Percentiles rank a stretch among this genome's conserved stretches.
These are phyloP conservation scores for Eucalyptus regnans DNA, from an alignment of 345 rosid genomes.

Conservation along the genomic window DNA sequence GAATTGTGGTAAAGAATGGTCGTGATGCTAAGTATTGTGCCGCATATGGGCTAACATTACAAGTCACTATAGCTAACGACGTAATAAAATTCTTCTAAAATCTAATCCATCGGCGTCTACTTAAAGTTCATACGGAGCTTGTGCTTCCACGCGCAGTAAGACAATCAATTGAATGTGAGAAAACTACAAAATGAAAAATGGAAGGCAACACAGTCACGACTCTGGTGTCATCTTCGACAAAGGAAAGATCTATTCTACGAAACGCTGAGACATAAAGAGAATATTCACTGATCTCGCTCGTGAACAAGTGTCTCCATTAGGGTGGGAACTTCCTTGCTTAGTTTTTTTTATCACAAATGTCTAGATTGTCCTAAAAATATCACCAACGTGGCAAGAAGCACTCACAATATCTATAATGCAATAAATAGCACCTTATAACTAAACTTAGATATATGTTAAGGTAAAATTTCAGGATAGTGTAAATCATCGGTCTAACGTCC, in stretches of 20 bases:
- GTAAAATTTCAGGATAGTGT: not conserved
- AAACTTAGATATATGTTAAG: no score
- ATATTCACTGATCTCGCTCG: constrained; percentile 87
- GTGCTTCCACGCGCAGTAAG: not conserved
- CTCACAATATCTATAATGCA: not conserved
- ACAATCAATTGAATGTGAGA: not conserved
- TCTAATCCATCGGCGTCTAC: not conserved
- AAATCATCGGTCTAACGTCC: not conserved
- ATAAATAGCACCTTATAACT: constrained; percentile 17
- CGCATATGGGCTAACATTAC: not conserved
- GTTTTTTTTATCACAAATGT: constrained; percentile 76
- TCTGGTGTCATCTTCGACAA: not conserved
- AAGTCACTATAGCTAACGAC: not conserved
- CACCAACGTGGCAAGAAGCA: not conserved
- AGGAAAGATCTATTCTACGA: not conserved
- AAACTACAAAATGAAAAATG: not conserved
- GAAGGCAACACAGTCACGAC: not conserved
- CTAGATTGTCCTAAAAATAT: constrained; percentile 39
- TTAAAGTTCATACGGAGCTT: not conserved
- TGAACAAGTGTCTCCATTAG: constrained; percentile 89
- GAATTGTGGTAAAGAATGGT: not conserved
- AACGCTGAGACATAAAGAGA: not conserved
- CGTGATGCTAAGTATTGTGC: not conserved
- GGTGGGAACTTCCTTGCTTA: constrained; percentile 92
- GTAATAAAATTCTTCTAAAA: not conserved